Conservation (phyloP, 345 rosid species). For the Cardamine chenopodiifolia region DNA sequence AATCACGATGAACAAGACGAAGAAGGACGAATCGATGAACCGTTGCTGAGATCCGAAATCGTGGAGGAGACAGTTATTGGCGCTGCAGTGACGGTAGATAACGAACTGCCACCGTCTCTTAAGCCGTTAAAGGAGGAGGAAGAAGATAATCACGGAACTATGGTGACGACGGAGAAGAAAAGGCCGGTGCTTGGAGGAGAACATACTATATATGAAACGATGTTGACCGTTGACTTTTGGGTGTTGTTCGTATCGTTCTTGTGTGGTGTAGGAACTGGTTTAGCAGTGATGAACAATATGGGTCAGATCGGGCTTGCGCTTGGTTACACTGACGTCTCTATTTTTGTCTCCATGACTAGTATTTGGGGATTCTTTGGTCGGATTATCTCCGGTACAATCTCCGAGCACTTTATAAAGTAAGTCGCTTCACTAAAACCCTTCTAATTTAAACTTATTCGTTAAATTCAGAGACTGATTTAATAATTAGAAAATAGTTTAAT, state of each 20-base stretch:
- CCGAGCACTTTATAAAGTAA: slow-evolving; percentile 55
- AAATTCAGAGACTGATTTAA: not conserved
- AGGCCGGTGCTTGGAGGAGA: slow-evolving; percentile 57
- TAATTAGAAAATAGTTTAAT: not conserved
- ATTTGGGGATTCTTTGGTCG: slow-evolving; percentile 73
- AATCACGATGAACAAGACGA: slow-evolving; percentile 31
- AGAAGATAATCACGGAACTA: not conserved
- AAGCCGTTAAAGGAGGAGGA: slow-evolving; percentile 28
- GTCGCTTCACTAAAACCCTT: slow-evolving; percentile 30
- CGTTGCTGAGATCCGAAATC: slow-evolving; percentile 44
- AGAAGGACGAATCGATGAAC: slow-evolving; percentile 47
- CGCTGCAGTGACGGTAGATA: slow-evolving; percentile 31
- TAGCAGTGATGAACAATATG: slow-evolving; percentile 63
- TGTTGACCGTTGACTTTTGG: slow-evolving; percentile 61
- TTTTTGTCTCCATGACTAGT: slow-evolving; percentile 62
- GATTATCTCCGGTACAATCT: slow-evolving; percentile 51
- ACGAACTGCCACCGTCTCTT: slow-evolving; percentile 30
- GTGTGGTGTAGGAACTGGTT: slow-evolving; percentile 61
- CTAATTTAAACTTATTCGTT: not conserved
- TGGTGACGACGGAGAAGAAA: slow-evolving; percentile 22
- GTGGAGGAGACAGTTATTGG: slow-evolving; percentile 25
- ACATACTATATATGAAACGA: slow-evolving; percentile 48
- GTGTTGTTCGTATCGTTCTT: slow-evolving; percentile 58
- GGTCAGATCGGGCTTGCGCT: slow-evolving; percentile 68
- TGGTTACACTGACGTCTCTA: slow-evolving; percentile 53